phyloP scores from a whole-genome alignment of 768 basidiomycete genomes.

The Suillus variegatus region DNA sequence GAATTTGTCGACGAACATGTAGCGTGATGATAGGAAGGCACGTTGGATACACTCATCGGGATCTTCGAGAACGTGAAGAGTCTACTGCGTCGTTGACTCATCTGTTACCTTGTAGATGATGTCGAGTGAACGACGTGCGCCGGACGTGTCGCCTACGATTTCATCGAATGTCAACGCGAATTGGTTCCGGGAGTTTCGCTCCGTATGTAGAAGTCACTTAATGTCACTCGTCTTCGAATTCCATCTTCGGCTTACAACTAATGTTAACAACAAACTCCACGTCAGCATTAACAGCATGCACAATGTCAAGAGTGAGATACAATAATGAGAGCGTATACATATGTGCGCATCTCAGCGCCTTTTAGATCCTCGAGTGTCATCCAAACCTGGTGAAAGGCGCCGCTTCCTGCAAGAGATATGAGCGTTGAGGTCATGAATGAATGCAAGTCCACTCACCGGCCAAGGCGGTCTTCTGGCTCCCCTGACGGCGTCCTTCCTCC shows the following conservation, averaged over 20 bases:
- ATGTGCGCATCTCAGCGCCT: conserved; percentile 53
- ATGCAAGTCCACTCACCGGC: conserved; percentile 42
- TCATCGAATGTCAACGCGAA: too few species aligned
- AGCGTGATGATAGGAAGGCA: too few species aligned
- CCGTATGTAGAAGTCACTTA: too few species aligned
- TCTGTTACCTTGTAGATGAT: too few species aligned
- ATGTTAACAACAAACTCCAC: not conserved
- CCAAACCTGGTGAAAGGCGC: conserved; percentile 69
- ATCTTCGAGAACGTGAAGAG: too few species aligned
- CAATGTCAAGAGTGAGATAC: conserved; percentile 22
- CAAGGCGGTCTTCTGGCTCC: conserved; percentile 68
- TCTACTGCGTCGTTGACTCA: too few species aligned
- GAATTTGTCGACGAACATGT: too few species aligned
- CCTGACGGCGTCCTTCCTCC: conserved; percentile 56
- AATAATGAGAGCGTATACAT: conserved; percentile 30
- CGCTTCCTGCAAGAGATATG: conserved; percentile 54
- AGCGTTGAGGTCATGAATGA: conserved; percentile 2
- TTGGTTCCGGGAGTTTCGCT: too few species aligned
- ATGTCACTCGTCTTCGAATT: not conserved
- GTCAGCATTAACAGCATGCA: not conserved
- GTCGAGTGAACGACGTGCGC: too few species aligned
- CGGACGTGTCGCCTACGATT: too few species aligned
- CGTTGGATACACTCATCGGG: too few species aligned
- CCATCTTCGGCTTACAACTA: not conserved
- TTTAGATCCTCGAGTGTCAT: conserved; percentile 69